phyloP scores from a whole-genome alignment of 1,284 basidiomycete species.

The Microbotryum scabiosae region DNA sequence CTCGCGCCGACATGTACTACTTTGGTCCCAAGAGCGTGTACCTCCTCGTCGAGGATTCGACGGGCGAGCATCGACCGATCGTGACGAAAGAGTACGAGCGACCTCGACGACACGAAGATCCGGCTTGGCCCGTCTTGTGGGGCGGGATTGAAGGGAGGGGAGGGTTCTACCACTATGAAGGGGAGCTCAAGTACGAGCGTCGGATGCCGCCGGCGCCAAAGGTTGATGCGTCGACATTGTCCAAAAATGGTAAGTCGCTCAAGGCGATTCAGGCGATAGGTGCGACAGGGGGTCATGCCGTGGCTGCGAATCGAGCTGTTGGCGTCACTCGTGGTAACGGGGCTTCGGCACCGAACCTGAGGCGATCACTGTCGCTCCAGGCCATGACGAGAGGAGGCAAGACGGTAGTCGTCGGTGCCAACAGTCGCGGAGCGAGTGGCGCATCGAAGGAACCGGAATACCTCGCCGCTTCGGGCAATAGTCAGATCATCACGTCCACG shows the following conservation, averaged over 20 bases:
- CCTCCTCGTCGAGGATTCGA: conserved; percentile 83
- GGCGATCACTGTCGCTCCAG: conserved; percentile 21
- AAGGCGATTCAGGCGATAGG: not conserved
- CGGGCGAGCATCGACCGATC: conserved; percentile 55
- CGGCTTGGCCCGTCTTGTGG: conserved; percentile 48
- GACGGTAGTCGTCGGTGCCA: not conserved
- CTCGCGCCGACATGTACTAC: conserved; percentile 79
- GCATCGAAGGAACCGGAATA: conserved; percentile 44
- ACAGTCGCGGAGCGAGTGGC: conserved; percentile 1
- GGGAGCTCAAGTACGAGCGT: conserved; percentile 18
- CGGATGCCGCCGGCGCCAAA: not conserved
- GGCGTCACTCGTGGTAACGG: too few relatives aligned
- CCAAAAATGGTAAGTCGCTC: not conserved
- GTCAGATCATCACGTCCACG: conserved; percentile 80
- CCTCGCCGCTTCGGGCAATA: conserved; percentile 88
- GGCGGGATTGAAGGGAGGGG: conserved; percentile 41
- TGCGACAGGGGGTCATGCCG: not conserved
- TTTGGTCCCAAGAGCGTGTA: conserved; percentile 72
- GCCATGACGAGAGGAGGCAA: conserved; percentile 3
- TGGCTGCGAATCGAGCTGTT: too few relatives aligned
- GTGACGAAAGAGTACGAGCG: conserved; percentile 48
- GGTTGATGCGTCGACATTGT: not conserved
- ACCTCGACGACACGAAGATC: conserved; percentile 37
- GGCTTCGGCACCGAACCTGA: conserved; percentile 11
- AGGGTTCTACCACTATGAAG: conserved; percentile 38